These are phyloP conservation scores for Plantago ovata DNA, from an alignment of 257 asterid species.

Conservation along the genomic window DNA sequence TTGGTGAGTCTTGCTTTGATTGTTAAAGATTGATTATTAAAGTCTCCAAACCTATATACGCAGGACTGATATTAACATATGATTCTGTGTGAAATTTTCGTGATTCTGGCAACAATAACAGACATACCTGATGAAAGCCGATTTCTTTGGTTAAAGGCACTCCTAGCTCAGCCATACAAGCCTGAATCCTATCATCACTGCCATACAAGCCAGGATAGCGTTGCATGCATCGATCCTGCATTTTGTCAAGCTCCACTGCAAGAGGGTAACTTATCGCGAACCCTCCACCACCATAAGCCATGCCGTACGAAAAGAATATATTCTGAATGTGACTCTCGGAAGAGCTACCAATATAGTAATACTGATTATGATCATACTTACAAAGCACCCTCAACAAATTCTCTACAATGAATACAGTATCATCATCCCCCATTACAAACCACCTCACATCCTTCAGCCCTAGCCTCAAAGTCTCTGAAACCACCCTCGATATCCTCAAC, in stretches of 20 bases:
- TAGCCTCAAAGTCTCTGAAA: conserved; percentile 67
- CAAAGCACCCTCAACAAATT: conserved; percentile 60
- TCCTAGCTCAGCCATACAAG: conserved; percentile 89
- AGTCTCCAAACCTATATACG: too few relatives aligned
- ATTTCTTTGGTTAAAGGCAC: conserved; percentile 73
- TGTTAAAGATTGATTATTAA: too few relatives aligned
- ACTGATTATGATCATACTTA: conserved; percentile 64
- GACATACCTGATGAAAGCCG: conserved; percentile 82
- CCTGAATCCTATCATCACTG: conserved; percentile 81
- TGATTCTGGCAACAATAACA: background rate
- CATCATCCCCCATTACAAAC: conserved; percentile 95
- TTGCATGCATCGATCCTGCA: conserved; percentile 77
- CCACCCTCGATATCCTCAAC: conserved; percentile 67
- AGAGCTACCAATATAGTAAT: conserved; percentile 68
- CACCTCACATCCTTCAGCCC: conserved; percentile 64
- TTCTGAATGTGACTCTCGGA: conserved; percentile 84
- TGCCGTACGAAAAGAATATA: conserved; percentile 60
- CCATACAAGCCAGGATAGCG: conserved; percentile 72
- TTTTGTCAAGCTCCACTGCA: conserved; percentile 65
- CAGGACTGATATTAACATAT: too few relatives aligned
- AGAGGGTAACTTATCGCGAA: conserved; percentile 84
- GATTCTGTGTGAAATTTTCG: too few relatives aligned
- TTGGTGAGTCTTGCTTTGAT: background rate
- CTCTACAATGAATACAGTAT: conserved; percentile 69
- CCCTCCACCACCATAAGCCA: conserved; percentile 96